Evolutionary conservation across 495 filamentous ascomycete genomes (phyloP).

Genomic region (Trichoderma erinaceum): DNA sequence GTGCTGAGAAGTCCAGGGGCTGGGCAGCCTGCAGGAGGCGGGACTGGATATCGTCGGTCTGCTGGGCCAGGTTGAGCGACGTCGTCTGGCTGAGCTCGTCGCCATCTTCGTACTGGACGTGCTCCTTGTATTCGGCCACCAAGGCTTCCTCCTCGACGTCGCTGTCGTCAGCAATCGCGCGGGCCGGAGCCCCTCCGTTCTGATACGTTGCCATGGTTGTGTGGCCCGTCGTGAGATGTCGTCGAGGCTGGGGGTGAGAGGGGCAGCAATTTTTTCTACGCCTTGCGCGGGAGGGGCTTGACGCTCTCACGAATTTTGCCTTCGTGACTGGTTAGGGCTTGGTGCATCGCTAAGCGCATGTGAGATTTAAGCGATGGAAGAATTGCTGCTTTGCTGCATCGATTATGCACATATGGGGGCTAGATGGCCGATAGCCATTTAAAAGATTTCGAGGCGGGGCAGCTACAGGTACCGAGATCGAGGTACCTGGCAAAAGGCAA

Average conservation of each 20-base stretch:
- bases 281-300: slow-evolving; percentile 4
- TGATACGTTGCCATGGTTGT: slow-evolving; percentile 44
- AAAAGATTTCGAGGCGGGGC: slow-evolving; percentile 11
- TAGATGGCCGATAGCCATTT: background rate
- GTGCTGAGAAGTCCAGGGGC: slow-evolving; percentile 90
- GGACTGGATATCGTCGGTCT: slow-evolving; percentile 78
- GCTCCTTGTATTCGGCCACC: slow-evolving; percentile 88
- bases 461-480: background rate
- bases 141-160: slow-evolving; percentile 92
- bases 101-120: slow-evolving; percentile 83
- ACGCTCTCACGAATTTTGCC: slow-evolving; percentile 15
- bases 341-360: slow-evolving; percentile 9
- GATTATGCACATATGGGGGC: background rate
- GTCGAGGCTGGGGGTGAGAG: slow-evolving; percentile 18
- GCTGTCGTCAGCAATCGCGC: slow-evolving; percentile 68
- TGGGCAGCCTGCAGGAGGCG: slow-evolving; percentile 84
- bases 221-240: slow-evolving; percentile 12
- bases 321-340: slow-evolving; percentile 17
- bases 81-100: slow-evolving; percentile 66
- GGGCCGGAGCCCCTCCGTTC: slow-evolving; percentile 44
- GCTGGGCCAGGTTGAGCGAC: slow-evolving; percentile 45
- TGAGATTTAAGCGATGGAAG: background rate
- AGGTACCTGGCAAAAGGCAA: background rate
- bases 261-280: slow-evolving; percentile 19
- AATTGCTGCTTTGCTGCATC: background rate